These are phyloP conservation scores for Durotheca rogersii DNA, from an alignment of 495 filamentous ascomycete genomes.

Conservation along the genomic window DNA sequence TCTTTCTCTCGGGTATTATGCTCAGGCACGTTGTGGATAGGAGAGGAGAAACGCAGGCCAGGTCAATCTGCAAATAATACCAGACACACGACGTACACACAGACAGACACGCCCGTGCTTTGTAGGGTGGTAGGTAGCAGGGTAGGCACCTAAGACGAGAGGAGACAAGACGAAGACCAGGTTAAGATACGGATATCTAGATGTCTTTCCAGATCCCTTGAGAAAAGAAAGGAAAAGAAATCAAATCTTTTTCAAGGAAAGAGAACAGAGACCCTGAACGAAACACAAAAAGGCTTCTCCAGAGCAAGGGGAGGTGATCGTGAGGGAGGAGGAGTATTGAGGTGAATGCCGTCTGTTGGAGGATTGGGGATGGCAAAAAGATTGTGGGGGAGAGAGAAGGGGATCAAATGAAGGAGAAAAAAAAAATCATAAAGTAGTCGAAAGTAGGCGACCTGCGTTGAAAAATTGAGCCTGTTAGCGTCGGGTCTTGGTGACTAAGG, in stretches of 20 bases:
- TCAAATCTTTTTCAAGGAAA: constrained; percentile 38
- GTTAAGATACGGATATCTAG: not conserved
- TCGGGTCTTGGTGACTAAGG: constrained; percentile 28
- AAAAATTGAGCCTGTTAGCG: constrained; percentile 36
- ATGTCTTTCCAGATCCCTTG: constrained; percentile 38
- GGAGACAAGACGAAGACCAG: too few relatives aligned
- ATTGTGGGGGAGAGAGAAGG: constrained; percentile 37
- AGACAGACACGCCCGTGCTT: too few relatives aligned
- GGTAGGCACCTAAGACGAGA: too few relatives aligned
- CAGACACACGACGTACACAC: too few relatives aligned
- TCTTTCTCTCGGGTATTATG: too few relatives aligned
- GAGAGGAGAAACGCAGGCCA: too few relatives aligned
- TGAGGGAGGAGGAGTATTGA: constrained; percentile 10
- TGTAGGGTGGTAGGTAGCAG: too few relatives aligned
- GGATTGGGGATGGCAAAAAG: constrained; percentile 40
- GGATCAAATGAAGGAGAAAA: constrained; percentile 33
- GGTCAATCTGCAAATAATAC: constrained; percentile 8
- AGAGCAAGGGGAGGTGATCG: constrained; percentile 16
- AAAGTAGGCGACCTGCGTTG: constrained; percentile 34
- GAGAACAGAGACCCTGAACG: constrained; percentile 34
- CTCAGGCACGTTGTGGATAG: too few relatives aligned
- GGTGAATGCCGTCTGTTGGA: constrained; percentile 29
- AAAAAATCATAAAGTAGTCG: constrained; percentile 37
- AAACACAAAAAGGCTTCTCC: constrained; percentile 39
- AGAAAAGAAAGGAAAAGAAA: constrained; percentile 40